A percentile compares a stretch with the other conserved stretches of the same genome.
These are phyloP conservation scores for Calendula officinalis DNA, from an alignment of 129 eudicot genomes.

Conservation along the genomic window DNA sequence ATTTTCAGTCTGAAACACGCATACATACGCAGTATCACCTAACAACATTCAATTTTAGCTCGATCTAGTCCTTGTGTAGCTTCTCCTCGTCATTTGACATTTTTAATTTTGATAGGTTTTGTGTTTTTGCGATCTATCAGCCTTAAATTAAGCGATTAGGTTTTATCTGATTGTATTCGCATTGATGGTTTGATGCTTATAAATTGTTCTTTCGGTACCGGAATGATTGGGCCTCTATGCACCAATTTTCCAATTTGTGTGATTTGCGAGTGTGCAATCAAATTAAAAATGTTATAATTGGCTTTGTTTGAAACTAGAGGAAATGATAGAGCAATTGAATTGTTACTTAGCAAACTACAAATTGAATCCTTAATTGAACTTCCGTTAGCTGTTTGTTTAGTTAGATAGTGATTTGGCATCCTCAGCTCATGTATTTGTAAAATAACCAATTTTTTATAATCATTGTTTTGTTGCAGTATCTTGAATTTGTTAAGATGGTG, in stretches of 20 bases:
- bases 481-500: slow-evolving; percentile 41
- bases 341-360: no score
- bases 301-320: background rate
- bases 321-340: no score
- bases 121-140: background rate
- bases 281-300: background rate
- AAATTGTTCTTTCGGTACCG: no score
- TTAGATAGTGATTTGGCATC: no score
- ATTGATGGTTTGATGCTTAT: no score
- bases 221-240: no score
- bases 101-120: background rate
- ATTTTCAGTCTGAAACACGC: background rate
- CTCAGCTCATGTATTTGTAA: no score
- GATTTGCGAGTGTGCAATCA: background rate
- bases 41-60: background rate
- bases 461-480: slow-evolving; percentile 16
- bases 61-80: background rate
- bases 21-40: background rate
- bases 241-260: background rate
- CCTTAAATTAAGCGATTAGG: background rate
- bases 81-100: background rate
- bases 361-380: no score
- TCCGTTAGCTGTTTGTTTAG: no score
- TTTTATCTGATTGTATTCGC: background rate
- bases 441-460: background rate